Evolutionary conservation across 2,329 filamentous ascomycete species (phyloP).

Genomic region (Alternaria arbusti): DNA sequence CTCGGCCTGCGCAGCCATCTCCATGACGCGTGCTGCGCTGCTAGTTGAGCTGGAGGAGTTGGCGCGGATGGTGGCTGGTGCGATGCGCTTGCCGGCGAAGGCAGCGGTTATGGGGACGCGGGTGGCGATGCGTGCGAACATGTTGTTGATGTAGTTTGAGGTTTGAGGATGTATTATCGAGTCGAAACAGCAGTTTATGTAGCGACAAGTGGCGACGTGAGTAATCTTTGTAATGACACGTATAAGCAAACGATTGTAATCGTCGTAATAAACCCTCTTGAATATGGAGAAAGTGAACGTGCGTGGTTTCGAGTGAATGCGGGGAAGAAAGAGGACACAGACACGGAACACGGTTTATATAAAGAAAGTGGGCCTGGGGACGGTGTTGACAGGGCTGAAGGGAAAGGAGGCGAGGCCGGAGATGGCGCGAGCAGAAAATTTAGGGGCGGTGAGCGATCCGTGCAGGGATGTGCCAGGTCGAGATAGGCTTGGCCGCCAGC

Average conservation of each 20-base stretch:
- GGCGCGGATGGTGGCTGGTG: conserved; percentile 33
- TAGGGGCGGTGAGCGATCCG: conserved; percentile 25
- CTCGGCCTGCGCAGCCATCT: conserved; percentile 40
- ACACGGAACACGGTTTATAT: conserved; percentile 18
- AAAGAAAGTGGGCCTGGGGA: conserved; percentile 14
- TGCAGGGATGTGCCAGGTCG: conserved; percentile 10
- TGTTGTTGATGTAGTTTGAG: background rate
- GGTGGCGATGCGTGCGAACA: conserved; percentile 26
- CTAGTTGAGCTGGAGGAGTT: conserved; percentile 37
- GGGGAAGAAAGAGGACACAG: conserved; percentile 11
- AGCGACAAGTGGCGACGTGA: background rate
- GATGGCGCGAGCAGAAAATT: conserved; percentile 7
- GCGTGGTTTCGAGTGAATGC: background rate
- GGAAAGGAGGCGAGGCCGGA: conserved; percentile 13
- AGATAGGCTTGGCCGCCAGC: conserved; percentile 3
- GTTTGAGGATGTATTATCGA: background rate
- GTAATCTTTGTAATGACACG: conserved; percentile 3
- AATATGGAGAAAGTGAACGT: background rate
- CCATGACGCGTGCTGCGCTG: conserved; percentile 33
- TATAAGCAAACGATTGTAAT: conserved; percentile 7
- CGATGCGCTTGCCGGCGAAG: conserved; percentile 27
- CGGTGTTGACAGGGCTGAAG: conserved; percentile 1
- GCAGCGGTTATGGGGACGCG: conserved; percentile 32
- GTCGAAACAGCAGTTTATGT: background rate
- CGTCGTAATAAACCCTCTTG: background rate